These are phyloP conservation scores for Saccharomycopsis sp. DNA, from an alignment of 805 yeast species.

Conservation along the genomic window DNA sequence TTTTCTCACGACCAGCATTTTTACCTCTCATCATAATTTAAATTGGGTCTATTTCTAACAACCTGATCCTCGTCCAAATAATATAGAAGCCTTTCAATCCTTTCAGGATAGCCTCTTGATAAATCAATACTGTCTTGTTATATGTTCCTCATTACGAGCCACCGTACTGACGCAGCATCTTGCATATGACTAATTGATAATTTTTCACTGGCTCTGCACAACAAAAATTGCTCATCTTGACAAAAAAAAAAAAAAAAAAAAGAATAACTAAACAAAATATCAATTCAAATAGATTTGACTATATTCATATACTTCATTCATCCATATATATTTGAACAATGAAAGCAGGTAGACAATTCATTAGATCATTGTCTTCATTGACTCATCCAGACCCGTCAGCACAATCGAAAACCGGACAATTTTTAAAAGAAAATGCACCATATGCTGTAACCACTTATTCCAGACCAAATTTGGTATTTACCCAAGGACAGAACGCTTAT, in stretches of 20 bases:
- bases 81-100: too few species aligned
- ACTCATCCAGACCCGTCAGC: constrained; percentile 22
- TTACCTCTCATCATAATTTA: constrained; percentile 30
- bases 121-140: too few species aligned
- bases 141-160: too few species aligned
- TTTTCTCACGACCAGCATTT: constrained; percentile 33
- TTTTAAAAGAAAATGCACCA: constrained; percentile 40
- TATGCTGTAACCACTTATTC: constrained; percentile 73
- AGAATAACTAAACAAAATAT: background rate
- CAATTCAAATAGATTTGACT: background rate
- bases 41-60: constrained; percentile 31
- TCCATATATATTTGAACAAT: too few species aligned
- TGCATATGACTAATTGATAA: background rate
- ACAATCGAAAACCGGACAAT: constrained; percentile 30
- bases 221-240: too few species aligned
- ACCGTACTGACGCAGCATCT: background rate
- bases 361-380: too few species aligned
- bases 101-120: too few species aligned
- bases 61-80: constrained; percentile 34
- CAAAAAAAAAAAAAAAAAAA: too few species aligned
- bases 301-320: too few species aligned
- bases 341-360: too few species aligned
- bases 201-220: too few species aligned
- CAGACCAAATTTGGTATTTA: constrained; percentile 68
- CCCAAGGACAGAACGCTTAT: constrained; percentile 74